These are phyloP conservation scores for Rhodotorula mucilaginosa DNA, from an alignment of 1,284 basidiomycete species.

Conservation along the genomic window DNA sequence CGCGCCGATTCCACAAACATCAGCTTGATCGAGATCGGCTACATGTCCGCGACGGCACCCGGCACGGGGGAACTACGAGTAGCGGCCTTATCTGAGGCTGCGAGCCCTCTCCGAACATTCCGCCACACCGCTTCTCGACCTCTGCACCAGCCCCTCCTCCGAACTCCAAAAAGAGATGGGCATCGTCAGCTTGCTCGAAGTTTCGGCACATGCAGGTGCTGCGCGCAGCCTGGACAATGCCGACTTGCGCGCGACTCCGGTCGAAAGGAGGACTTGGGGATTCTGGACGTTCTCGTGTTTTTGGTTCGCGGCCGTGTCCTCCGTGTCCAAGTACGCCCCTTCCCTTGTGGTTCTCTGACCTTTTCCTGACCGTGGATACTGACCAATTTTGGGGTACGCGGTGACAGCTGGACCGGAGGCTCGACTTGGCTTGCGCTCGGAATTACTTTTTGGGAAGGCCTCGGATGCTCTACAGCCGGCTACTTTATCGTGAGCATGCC, in stretches of 20 bases:
- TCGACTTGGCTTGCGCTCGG: conserved; percentile 43
- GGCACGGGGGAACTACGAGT: too few species aligned
- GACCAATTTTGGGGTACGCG: neutral
- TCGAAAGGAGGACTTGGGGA: conserved; percentile 43
- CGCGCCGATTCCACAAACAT: too few species aligned
- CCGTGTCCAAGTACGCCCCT: conserved; percentile 15
- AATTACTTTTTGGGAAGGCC: conserved; percentile 43
- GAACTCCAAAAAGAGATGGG: conserved; percentile 1
- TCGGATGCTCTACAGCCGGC: conserved; percentile 32
- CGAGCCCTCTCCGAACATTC: too few species aligned
- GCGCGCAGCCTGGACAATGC: conserved; percentile 44
- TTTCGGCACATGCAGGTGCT: conserved; percentile 37
- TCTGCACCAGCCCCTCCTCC: too few species aligned
- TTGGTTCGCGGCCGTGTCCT: conserved; percentile 43
- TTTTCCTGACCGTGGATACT: neutral
- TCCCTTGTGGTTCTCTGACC: neutral
- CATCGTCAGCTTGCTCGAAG: conserved; percentile 24
- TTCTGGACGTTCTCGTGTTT: conserved; percentile 43
- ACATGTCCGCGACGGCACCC: too few species aligned
- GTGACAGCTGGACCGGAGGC: conserved; percentile 42
- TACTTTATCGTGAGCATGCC: neutral
- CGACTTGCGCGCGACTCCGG: conserved; percentile 45
- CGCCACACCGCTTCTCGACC: too few species aligned
- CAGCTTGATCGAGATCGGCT: too few species aligned
- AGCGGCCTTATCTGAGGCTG: too few species aligned